A percentile compares a stretch with the other conserved stretches of the same genome.
Conservation (phyloP, 495 filamentous ascomycete species). For the Tuber borchii region DNA sequence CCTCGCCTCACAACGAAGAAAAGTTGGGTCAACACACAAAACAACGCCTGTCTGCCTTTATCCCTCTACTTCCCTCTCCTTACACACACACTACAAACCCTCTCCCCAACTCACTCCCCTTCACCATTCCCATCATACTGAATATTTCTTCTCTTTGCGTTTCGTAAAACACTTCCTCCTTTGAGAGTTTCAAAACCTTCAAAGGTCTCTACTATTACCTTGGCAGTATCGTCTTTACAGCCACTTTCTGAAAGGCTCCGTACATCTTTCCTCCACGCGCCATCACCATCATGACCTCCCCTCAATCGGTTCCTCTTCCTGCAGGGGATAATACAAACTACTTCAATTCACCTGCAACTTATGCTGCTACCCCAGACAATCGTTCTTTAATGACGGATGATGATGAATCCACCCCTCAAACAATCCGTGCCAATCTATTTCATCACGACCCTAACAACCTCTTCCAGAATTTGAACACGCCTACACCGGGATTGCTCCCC, state of each 20-base stretch:
- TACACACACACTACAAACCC: conserved; percentile 12
- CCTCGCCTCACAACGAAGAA: not conserved
- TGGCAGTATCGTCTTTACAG: conserved; percentile 67
- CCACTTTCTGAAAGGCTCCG: not conserved
- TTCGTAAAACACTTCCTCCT: conserved; percentile 35
- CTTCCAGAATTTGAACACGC: conserved; percentile 29
- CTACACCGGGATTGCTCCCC: conserved; percentile 18
- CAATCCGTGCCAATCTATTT: conserved; percentile 20
- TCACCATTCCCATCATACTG: conserved; percentile 20
- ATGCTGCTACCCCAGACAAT: conserved; percentile 23
- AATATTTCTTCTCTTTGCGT: conserved; percentile 13
- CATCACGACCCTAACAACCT: not conserved
- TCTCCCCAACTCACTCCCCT: conserved; percentile 20
- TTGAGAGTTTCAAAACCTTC: conserved; percentile 93
- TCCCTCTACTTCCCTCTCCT: conserved; percentile 27
- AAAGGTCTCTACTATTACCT: conserved; percentile 98
- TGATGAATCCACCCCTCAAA: conserved; percentile 31
- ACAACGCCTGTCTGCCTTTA: conserved; percentile 24
- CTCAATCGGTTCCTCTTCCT: conserved; percentile 32
- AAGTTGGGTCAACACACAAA: conserved; percentile 18
- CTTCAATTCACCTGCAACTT: conserved; percentile 24
- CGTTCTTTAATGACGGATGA: conserved; percentile 14
- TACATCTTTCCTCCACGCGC: not conserved
- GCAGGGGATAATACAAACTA: conserved; percentile 36
- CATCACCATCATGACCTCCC: conserved; percentile 20